Evolutionary conservation across 2,329 filamentous ascomycete species (phyloP), one percentile per base, ranked within the genome.

Genomic region (Botrytis porri): DNA sequence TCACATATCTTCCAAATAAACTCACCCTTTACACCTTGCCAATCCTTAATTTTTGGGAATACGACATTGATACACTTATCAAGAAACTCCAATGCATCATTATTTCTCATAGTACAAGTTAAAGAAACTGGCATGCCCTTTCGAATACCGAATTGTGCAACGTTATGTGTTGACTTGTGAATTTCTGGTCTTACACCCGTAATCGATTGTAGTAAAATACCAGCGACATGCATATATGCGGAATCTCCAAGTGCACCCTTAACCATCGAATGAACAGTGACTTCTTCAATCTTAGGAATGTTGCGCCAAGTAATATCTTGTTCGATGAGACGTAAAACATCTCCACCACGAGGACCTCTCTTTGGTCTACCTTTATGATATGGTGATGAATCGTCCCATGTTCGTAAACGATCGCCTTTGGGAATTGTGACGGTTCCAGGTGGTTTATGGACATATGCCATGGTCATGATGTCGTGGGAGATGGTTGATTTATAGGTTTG

Each of bases 31-130:
- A 93, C 85, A 74, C 96, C 96, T 72, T 88, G 89, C 92, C 94
- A 99, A 78, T 99, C 96, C 86, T 98, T 99, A 83, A 99, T 97
- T 80, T 91, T 93, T 57, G 96, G 96, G 81, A 98, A 87, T 9
- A 99, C 95, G 14, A 98, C 86, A 81, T 97, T 94, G 72, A 98
- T 86, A 77, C 94, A 86, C 85, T 97, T 97, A 80, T 95, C 92
- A 62, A 99, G 81, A 82, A 99, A 98, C 82, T 98, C 92, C 75
- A 93, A 93, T 79, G 97, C 96, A 74, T 91, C 88, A 81, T 96
- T 92, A 43, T 93, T 94, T 72, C 87, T 86, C 75, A 99, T 84
- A 39, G 93, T 91, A 67, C 89, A 90, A 80, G 95, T 98, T 77
- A 93, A 89, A 74, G 93, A 89, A 41, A 93, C 86, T 76, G 90